Evolutionary conservation across 352 stramenopile genomes (phyloP).

Genomic region (Aphanomyces cochlioides): DNA sequence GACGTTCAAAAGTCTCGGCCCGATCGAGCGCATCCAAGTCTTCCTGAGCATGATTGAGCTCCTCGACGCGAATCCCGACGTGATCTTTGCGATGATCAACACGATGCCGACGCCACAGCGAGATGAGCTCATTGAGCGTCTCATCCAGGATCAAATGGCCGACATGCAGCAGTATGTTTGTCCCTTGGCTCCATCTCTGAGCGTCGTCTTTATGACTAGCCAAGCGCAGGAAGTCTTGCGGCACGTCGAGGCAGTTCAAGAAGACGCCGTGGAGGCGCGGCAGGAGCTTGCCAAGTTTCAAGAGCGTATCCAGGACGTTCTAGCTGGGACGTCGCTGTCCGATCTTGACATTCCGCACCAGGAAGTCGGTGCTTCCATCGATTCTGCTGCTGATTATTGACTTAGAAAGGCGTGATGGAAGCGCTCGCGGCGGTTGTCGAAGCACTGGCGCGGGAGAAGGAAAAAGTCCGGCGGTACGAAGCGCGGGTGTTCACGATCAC

Average conservation of each 20-base stretch:
- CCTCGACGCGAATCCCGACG: neutral
- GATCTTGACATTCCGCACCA: slow-evolving; percentile 5
- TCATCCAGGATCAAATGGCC: neutral
- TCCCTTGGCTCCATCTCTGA: neutral
- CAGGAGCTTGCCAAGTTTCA: slow-evolving; percentile 18
- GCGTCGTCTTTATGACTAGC: neutral
- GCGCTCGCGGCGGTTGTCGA: slow-evolving; percentile 19
- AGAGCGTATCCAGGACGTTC: slow-evolving; percentile 17
- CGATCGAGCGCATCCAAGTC: slow-evolving; percentile 7
- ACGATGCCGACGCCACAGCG: neutral
- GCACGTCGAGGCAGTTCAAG: neutral
- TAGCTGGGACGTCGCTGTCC: slow-evolving; percentile 12
- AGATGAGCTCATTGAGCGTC: neutral
- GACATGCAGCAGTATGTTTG: neutral
- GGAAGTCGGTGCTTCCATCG: neutral
- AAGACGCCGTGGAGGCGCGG: slow-evolving; percentile 1
- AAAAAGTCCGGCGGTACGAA: slow-evolving; percentile 18
- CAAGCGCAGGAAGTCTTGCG: neutral
- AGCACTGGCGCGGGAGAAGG: slow-evolving; percentile 21
- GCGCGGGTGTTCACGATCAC: slow-evolving; percentile 26
- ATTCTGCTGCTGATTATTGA: neutral
- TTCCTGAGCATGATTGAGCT: neutral
- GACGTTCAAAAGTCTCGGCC: slow-evolving; percentile 13
- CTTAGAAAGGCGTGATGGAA: slow-evolving; percentile 23
- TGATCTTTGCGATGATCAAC: neutral